Base-by-base conservation (phyloP, 2,329 filamentous ascomycete genomes). In the Epichloe aotearoae region DNA sequence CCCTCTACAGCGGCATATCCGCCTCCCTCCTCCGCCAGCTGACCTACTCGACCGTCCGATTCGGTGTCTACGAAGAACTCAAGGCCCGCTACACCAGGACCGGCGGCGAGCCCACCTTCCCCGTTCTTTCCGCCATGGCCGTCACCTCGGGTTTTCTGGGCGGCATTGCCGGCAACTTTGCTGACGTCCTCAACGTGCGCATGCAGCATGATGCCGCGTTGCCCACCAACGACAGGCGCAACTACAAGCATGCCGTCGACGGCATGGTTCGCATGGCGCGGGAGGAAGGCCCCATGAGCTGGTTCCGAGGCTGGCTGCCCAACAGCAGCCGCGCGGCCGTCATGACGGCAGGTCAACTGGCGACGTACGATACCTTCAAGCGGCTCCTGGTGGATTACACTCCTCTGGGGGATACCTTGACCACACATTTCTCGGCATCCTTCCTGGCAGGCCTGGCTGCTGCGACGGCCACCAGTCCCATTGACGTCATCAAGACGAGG, bases 21-120 rank as follows among this genome's bases (percentile, higher is more conserved):
- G 93, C 93, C 58, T 93, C 90, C 51, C 79, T 97, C 46, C 78
- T 97, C 52, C 90, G 93, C 57, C 93, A 97, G 72, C 78, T 90
- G 59, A 97, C 93, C 53, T 98, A 98, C 73, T 93, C 86, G 53
- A 98, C 93, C 47, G 93, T 89, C 38, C 88, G 93, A 46, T 98
- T 98, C 71, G 93, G 89, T 56, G 82, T 96, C 56, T 98, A 98
- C 74, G 93, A 97, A 70, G 83, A 95, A 59, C 75, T 97, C 53
- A 98, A 98, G 71, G 72, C 78, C 23, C 78, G 76, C 48, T 57
- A 66, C 45, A 54, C 53, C 19, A 75, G 84, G 62, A 79, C 80
- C 38, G 67, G 69, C 56, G 58, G 62, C 41, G 69, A 72, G 49
- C 84, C 89, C 3, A 81, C 84, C 2, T 82, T 95, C 59, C 73